Conservation (phyloP, 306 rosid species). For the Vicia faba region DNA sequence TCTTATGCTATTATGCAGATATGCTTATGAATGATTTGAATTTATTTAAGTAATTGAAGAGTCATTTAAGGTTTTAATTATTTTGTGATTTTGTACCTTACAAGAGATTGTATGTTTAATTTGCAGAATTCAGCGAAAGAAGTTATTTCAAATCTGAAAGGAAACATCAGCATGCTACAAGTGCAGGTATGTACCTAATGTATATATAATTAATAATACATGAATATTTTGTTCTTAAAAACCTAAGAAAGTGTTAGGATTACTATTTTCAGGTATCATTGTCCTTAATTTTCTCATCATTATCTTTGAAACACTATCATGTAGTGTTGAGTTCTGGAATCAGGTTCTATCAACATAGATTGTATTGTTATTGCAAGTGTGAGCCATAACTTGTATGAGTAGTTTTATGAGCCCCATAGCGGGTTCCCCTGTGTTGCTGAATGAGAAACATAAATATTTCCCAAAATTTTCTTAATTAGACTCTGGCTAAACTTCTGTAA, state of each 20-base stretch:
- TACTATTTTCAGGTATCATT: constrained; percentile 17
- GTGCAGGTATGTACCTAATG: constrained; percentile 60
- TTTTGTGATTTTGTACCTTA: constrained; percentile 34
- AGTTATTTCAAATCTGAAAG: constrained; percentile 49
- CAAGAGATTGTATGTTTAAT: constrained; percentile 35
- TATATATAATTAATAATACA: constrained; percentile 21
- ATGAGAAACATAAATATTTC: constrained; percentile 16
- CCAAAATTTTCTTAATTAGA: constrained; percentile 4
- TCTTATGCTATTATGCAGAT: too few relatives aligned
- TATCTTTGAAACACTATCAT: constrained; percentile 24
- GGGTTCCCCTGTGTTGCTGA: background rate
- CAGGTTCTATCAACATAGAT: constrained; percentile 17
- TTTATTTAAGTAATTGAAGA: too few relatives aligned
- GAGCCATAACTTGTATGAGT: constrained; percentile 33
- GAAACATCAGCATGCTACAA: constrained; percentile 49
- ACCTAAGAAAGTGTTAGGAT: constrained; percentile 8
- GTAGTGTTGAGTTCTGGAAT: constrained; percentile 7
- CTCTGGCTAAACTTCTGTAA: constrained; percentile 28
- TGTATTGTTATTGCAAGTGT: constrained; percentile 16
- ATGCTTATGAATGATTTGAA: too few relatives aligned
- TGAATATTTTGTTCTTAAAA: constrained; percentile 26
- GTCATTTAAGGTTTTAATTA: too few relatives aligned
- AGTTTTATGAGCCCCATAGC: constrained; percentile 26
- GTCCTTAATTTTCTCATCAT: constrained; percentile 15
- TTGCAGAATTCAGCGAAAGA: constrained; percentile 63